Evolutionary conservation across 2,329 filamentous ascomycete genomes (phyloP).

Genomic region (Penicillium oxalicum): DNA sequence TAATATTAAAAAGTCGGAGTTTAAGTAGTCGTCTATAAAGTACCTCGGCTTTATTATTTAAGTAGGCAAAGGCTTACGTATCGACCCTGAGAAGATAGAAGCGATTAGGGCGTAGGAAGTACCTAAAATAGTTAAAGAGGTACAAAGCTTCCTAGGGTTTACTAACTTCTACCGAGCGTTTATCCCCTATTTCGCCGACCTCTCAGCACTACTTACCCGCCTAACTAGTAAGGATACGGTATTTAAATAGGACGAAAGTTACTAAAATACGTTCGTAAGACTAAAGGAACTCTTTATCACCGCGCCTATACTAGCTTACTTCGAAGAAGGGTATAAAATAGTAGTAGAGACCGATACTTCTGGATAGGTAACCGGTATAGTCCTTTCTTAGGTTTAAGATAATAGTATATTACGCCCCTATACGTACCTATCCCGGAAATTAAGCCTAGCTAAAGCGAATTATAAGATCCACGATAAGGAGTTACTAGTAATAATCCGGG

Average conservation of each 20-base stretch:
- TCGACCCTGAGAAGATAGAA: constrained; percentile 15
- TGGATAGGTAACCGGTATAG: background rate
- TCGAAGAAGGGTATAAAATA: background rate
- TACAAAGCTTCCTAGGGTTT: constrained; percentile 2
- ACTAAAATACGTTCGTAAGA: background rate
- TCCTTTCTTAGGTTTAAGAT: background rate
- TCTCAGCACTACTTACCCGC: background rate
- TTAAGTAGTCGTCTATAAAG: constrained; percentile 4
- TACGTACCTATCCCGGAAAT: background rate
- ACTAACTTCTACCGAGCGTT: constrained; percentile 3
- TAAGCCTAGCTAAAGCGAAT: background rate
- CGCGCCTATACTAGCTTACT: background rate
- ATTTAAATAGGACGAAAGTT: background rate
- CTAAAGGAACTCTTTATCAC: background rate
- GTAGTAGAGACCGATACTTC: background rate
- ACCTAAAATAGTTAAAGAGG: background rate
- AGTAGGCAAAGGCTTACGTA: constrained; percentile 7
- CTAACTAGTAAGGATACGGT: constrained; percentile 2
- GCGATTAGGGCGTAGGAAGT: constrained; percentile 7
- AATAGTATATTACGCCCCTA: background rate
- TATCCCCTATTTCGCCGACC: background rate
- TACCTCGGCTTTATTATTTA: constrained; percentile 15
- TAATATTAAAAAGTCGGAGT: constrained; percentile 12
- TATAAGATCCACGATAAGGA: constrained; percentile 7
- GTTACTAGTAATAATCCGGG: constrained; percentile 1